Evolutionary conservation across 768 basidiomycete species (phyloP).

Genomic region (Ephemerocybe angulata): DNA sequence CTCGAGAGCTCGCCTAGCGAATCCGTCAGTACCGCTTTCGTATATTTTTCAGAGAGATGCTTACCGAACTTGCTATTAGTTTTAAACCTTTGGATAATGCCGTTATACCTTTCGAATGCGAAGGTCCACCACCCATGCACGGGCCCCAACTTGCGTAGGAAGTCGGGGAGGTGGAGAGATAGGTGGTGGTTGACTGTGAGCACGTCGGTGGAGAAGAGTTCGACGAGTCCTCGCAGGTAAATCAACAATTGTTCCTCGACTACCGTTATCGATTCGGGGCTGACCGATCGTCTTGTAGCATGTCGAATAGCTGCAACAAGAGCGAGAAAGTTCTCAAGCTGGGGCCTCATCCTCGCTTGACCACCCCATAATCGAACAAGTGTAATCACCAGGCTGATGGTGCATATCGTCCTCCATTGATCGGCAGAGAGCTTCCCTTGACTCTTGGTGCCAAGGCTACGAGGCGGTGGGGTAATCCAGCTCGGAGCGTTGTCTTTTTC

Average conservation of each 20-base stretch:
- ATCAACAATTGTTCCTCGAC: constrained; percentile 26
- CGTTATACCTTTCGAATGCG: constrained; percentile 19
- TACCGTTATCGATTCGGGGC: constrained; percentile 15
- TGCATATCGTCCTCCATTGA: constrained; percentile 26
- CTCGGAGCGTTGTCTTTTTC: constrained; percentile 13
- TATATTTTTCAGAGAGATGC: not conserved
- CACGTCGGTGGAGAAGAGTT: constrained; percentile 25
- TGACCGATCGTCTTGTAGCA: constrained; percentile 22
- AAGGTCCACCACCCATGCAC: constrained; percentile 35
- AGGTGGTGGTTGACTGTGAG: constrained; percentile 38
- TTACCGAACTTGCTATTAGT: constrained; percentile 5
- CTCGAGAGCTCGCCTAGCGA: constrained; percentile 1
- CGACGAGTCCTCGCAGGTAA: constrained; percentile 28
- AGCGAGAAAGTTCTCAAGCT: constrained; percentile 30
- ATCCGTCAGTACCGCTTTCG: not conserved
- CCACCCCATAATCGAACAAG: constrained; percentile 34
- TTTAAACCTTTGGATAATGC: constrained; percentile 4
- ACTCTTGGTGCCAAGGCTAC: constrained; percentile 11
- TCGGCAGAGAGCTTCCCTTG: constrained; percentile 31
- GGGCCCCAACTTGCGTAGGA: constrained; percentile 32
- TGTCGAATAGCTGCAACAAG: constrained; percentile 31
- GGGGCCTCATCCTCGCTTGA: constrained; percentile 6
- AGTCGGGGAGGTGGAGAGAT: constrained; percentile 31
- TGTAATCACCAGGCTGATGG: constrained; percentile 32
- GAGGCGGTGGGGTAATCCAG: constrained; percentile 15